Base-by-base conservation (phyloP, 257 asterid genomes). In the Knoxia roxburghii region DNA sequence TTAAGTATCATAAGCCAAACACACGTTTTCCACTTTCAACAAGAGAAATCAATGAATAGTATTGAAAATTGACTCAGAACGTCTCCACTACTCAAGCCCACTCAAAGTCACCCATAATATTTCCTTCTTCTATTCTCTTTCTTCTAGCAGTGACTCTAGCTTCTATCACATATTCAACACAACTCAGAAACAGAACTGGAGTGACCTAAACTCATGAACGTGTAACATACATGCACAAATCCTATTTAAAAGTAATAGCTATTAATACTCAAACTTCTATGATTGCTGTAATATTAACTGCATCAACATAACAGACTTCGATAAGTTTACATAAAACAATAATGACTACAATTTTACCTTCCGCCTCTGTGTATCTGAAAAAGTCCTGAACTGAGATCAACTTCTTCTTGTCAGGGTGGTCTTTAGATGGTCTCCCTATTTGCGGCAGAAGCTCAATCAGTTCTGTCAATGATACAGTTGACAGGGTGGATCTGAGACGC, bases 321-420 rank as follows among this genome's bases (percentile, higher is more conserved):
- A 33, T 56, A 55, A 55, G 1, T n/a, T n/a, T n/a, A 32, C 18
- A 61, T n/a, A 37, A 37, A 60, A 37, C 30, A 60, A 26, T 48
- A 33, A 40, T 54, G 64, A 61, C 72, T 24, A 37, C 9, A 74
- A 6, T 53, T 55, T 76, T 82, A 90, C 99, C 99, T 90, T 94
- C 99, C 65, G 99, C 80, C 78, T 94, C 99, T 26, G 99, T 94
- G 77, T 94, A 94, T 86, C 91, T 85, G 87, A 94, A 94, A 65
- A 94, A 94, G 63, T 94, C 99, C 81, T 94, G 99, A 29, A 90
- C 99, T 35, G 96, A 90, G 79, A 90, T 76, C 62, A 94, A 83
- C 68, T 91, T 90, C 85, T 90, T 94, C 83, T 94, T 94, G 82
- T 94, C 99, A 45, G 99, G 99, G 82, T 90, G 86, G 57, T 88